A percentile compares a stretch with the other conserved stretches of the same genome.
These are phyloP conservation scores for Sclerotinia trifoliorum DNA, from an alignment of 2,329 filamentous ascomycete genomes.

Conservation along the genomic window DNA sequence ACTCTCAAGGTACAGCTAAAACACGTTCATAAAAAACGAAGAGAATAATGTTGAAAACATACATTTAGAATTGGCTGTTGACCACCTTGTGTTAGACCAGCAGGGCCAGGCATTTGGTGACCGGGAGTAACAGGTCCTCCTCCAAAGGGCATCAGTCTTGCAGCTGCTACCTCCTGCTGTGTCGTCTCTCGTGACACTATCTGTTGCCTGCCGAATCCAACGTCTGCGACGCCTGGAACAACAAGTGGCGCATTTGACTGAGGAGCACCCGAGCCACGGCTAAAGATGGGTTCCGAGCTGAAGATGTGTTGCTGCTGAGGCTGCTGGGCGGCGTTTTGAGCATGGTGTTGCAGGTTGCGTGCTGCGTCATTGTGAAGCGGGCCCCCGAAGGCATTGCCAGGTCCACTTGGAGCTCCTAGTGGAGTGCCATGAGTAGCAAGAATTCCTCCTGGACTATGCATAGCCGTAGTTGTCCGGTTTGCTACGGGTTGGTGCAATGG, in stretches of 20 bases:
- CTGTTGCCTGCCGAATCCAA: conserved; percentile 60
- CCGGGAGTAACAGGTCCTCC: conserved; percentile 41
- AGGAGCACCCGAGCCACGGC: conserved; percentile 13
- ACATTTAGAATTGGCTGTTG: conserved; percentile 82
- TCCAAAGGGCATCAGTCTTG: conserved; percentile 61
- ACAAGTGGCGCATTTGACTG: conserved; percentile 50
- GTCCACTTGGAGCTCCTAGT: conserved; percentile 40
- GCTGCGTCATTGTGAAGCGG: conserved; percentile 53
- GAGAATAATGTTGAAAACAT: conserved; percentile 40
- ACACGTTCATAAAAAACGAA: conserved; percentile 23
- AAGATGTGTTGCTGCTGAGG: conserved; percentile 58
- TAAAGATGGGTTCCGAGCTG: conserved; percentile 48
- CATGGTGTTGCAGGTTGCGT: conserved; percentile 53
- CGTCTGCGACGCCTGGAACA: conserved; percentile 56
- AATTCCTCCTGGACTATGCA: conserved; percentile 89
- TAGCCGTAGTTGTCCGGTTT: conserved; percentile 72
- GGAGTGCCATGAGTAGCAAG: conserved; percentile 68
- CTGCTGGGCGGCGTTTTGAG: conserved; percentile 44
- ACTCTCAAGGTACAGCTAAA: not conserved
- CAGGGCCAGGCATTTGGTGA: conserved; percentile 40
- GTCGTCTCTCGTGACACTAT: conserved; percentile 38
- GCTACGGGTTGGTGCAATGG: conserved; percentile 94
- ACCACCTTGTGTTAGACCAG: conserved; percentile 64
- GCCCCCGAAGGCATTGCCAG: conserved; percentile 50
- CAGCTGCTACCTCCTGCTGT: conserved; percentile 49